Base-by-base conservation (phyloP, 768 basidiomycete genomes). In the Lactarius akahatsu region DNA sequence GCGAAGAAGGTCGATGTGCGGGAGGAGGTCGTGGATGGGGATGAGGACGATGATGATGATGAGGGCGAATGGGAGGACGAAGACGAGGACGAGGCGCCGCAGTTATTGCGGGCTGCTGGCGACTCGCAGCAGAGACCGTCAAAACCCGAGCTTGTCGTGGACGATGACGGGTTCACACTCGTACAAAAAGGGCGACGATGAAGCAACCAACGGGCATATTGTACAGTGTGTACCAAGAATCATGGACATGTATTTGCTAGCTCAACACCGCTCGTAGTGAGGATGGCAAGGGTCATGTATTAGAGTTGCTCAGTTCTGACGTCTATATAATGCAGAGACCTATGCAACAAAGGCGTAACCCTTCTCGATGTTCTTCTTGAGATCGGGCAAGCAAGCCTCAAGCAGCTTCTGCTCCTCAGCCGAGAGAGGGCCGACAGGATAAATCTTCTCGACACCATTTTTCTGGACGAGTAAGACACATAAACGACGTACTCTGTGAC, bases 351-450 rank as follows among this genome's bases (percentile, higher is more conserved):
- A 93, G 54, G 84, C 83, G 78, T 83, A 86, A 79, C 95, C 95
- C 88, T 95, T 98, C 79, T 92, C 91, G 73, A 98, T 96, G 86
- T 97, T 98, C 88, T 92, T 95, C 86, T 92, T 91, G 73, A 99
- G 86, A 72, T 94, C 93, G 70, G 93, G 92, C 73, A 95, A 76
- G 82, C 91, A 93, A 38, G 89, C 94, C 30, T 86, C 89, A 73
- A 99, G 80, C 65, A 97, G 83, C 76, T 86, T 85, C 83, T 95
- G 78, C 82, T 99, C 97, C 74, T 89, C 85, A 36, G 87, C 81
- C 40, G 93, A 85, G 72, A 99, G 73, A 40, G 82, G 73, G 40
- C 97, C 97, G 68, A 98, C 74, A 23, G 89, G 86, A 80, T 92
- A 82, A 76, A 99, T 97, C 83, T 90, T 92, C 81, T 90, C 91